Evolutionary conservation across 2,329 filamentous ascomycete species (phyloP), one percentile per base, ranked within the genome.

Genomic region (Ceratocystis cubensis): DNA sequence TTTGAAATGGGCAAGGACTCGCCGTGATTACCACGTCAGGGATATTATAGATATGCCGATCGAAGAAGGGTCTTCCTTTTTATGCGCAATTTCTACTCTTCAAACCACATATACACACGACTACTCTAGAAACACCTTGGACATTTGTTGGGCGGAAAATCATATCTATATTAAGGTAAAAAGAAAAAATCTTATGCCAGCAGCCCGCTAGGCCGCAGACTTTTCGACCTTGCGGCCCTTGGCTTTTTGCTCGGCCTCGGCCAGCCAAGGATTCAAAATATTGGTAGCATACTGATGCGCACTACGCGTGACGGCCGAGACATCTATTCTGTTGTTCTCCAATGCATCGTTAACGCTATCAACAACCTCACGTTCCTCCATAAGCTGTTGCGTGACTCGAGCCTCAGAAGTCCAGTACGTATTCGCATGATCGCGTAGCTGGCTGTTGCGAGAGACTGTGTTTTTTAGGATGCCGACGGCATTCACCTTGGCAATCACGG

Each of bases 331-430:
- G 20, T 68, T 70, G 69, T 81, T 82, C 71, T 78, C 77, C 70
- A 92, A 74, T 10, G 85, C 88, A 73, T 85, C 82, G 68, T 88
- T 86, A 69, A 91, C 82, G 64, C 87, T 84, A 71, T 87, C 85
- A 45, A 89, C 77, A 6, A 92, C 88, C 69, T 89, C 87, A 69
- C 84, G 81, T 69, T 93, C 88, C 78, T 91, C 88, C 82, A 95
- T 88, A 28, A 89, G 84, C 72, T 88, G 84, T 45, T 82, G 78
- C 82, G 88, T 90, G 37, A 90, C 75, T 64, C 82, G 78, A 5
- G 84, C 87, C 77, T 96, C 90, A 57, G 87, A 86, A 8, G 80
- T 78, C 93, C 93, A 97, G 76, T 96, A 96, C 17, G 79, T 81
- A 70, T 87, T 82, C 63, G 82, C 82, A 67, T 82, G 81, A 1